phyloP scores from a whole-genome alignment of 139 green algal species.

The Medakamo hakoo region DNA sequence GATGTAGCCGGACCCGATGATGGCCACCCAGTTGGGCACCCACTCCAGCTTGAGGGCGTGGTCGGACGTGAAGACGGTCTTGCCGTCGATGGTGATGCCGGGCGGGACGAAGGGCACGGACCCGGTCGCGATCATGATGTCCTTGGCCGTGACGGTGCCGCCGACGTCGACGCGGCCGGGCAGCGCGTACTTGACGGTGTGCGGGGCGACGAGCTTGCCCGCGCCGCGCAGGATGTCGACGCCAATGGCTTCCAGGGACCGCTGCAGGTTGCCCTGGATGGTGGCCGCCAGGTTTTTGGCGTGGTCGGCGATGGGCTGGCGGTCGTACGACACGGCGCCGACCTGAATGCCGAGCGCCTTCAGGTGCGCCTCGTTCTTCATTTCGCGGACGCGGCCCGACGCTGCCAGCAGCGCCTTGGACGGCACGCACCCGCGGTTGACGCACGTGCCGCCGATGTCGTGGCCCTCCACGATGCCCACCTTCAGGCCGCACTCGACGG shows the following conservation, averaged over 20 bases:
- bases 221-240: conserved; percentile 88
- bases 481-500: conserved; percentile 91
- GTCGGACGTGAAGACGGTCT: conserved; percentile 98
- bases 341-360: conserved; percentile 54
- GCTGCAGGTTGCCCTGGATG: conserved; percentile 82
- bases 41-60: conserved; percentile 97
- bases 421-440: conserved; percentile 98
- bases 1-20: conserved; percentile 98
- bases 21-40: conserved; percentile 94
- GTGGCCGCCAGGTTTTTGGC: conserved; percentile 73
- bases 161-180: conserved; percentile 83
- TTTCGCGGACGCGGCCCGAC: conserved; percentile 77
- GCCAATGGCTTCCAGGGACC: conserved; percentile 78
- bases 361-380: conserved; percentile 81
- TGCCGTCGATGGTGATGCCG: conserved; percentile 95
- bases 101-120: conserved; percentile 94
- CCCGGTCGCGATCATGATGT: conserved; percentile 97
- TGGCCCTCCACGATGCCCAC: conserved; percentile 92
- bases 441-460: conserved; percentile 95
- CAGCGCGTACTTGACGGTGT: conserved; percentile 77
- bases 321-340: conserved; percentile 70
- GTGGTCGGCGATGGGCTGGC: conserved; percentile 83
- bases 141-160: conserved; percentile 63
- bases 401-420: conserved; percentile 94
- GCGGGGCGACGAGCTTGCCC: conserved; percentile 65